Evolutionary conservation across 257 asterid species (phyloP).

Genomic region (Nemophila menziesii): DNA sequence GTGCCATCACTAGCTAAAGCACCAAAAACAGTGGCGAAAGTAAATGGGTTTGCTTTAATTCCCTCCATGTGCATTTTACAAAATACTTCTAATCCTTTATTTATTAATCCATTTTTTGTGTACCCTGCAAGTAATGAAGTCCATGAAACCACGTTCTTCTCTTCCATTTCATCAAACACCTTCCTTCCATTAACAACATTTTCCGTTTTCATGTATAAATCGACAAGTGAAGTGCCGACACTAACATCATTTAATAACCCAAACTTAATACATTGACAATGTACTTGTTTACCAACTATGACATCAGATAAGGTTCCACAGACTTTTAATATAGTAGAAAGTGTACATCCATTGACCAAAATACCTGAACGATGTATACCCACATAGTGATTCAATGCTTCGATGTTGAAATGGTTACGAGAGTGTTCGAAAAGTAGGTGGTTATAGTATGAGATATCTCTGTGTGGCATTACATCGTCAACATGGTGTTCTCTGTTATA

Average conservation of each 20-base stretch:
- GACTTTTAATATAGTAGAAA: slow-evolving; percentile 65
- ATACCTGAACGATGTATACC: slow-evolving; percentile 33
- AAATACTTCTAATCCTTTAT: slow-evolving; percentile 35
- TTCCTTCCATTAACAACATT: slow-evolving; percentile 38
- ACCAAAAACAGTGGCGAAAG: slow-evolving; percentile 67
- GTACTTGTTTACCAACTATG: slow-evolving; percentile 50
- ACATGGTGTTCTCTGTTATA: slow-evolving; percentile 19
- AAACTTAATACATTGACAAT: slow-evolving; percentile 56
- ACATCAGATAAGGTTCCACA: slow-evolving; percentile 37
- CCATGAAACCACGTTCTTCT: slow-evolving; percentile 81
- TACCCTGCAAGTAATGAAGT: slow-evolving; percentile 72
- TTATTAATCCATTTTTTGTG: slow-evolving; percentile 32
- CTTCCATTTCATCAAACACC: slow-evolving; percentile 58
- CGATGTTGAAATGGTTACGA: slow-evolving; percentile 32
- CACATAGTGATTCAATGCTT: slow-evolving; percentile 41
- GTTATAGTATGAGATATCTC: slow-evolving; percentile 43
- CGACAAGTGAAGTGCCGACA: slow-evolving; percentile 75
- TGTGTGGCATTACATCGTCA: slow-evolving; percentile 41
- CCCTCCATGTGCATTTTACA: slow-evolving; percentile 42
- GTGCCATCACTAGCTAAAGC: slow-evolving; percentile 58
- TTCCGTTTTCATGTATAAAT: slow-evolving; percentile 62
- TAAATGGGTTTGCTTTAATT: slow-evolving; percentile 59
- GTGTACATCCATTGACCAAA: slow-evolving; percentile 42
- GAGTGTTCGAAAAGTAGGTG: slow-evolving; percentile 50
- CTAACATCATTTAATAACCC: slow-evolving; percentile 62